Evolutionary conservation across 1,284 basidiomycete genomes (phyloP), one percentile per base, ranked within the genome.

Genomic region (Trichosporon sp.): DNA sequence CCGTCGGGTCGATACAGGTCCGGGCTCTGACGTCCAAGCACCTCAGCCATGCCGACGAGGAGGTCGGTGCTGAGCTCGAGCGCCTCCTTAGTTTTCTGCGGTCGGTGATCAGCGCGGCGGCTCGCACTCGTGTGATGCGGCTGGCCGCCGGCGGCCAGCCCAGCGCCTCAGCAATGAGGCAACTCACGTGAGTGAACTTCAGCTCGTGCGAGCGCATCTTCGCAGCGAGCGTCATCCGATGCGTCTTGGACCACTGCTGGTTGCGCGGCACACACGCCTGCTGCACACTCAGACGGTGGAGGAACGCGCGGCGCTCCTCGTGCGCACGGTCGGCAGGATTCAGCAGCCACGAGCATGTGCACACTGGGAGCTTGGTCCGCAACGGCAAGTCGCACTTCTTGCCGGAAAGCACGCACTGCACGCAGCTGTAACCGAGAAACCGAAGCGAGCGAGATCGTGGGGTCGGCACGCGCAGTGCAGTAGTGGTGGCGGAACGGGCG

Each of bases 291-390:
- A 53, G 9, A 13, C 12, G 9, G 44, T 23, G 21, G 25, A 69
- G 58, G 27, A 23, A n/a, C 18, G 27, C 12, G 34, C 32, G 47
- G 27, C n/a, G 21, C 31, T 25, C 32, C 29, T 65, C 31, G n/a
- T 21, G 5, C 6, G 9, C 21, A 12, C 64, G 64, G 64, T 68
- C 66, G 27, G 15, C 60, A 11, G 58, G 15, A 13, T 62, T 53
- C 8, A 71, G 47, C 27, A 66, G 64, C 70, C 70, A 71, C 3
- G 65, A 62, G 64, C 70, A 68, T 11, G 31, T 35, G 51, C 69
- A 68, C 29, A 62, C 32, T 31, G 35, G 27, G 31, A 25, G 8
- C 21, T 13, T 29, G 15, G 65, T 64, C 5, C 51, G 62, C 29
- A 25, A 31, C 42, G 62, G 53, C 11, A 71, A 51, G 29, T 68